Conservation (phyloP, 2,329 filamentous ascomycete species). For the Fusarium nematophilum region DNA sequence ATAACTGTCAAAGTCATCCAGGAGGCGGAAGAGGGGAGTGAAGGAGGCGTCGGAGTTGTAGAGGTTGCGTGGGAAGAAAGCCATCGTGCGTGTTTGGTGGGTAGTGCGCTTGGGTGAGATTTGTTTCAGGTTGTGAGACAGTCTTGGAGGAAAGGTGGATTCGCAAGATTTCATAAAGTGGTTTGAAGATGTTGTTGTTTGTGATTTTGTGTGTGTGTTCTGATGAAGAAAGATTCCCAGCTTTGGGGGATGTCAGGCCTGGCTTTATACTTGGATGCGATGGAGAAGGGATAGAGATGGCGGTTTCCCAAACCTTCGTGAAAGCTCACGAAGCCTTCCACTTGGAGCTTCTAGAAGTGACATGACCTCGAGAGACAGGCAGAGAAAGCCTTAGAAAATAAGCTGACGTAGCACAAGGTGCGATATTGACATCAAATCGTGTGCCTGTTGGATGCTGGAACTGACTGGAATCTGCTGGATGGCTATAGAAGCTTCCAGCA, state of each 20-base stretch:
- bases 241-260: slow-evolving; percentile 17
- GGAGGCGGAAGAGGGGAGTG: slow-evolving; percentile 71
- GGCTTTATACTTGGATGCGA: slow-evolving; percentile 47
- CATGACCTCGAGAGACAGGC: slow-evolving; percentile 18
- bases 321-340: slow-evolving; percentile 30
- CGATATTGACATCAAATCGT: slow-evolving; percentile 28
- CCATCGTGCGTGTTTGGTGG: slow-evolving; percentile 60
- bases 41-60: slow-evolving; percentile 64
- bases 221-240: slow-evolving; percentile 41
- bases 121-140: slow-evolving; percentile 45
- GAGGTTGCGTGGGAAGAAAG: slow-evolving; percentile 67
- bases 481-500: slow-evolving; percentile 36
- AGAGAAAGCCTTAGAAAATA: slow-evolving; percentile 22
- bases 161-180: slow-evolving; percentile 40
- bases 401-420: slow-evolving; percentile 5
- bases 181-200: slow-evolving; percentile 8
- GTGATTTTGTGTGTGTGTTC: slow-evolving; percentile 27
- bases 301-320: slow-evolving; percentile 31
- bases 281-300: slow-evolving; percentile 11
- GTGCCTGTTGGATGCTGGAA: slow-evolving; percentile 16
- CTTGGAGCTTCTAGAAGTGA: slow-evolving; percentile 42
- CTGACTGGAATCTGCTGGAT: slow-evolving; percentile 34
- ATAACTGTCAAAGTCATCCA: slow-evolving; percentile 73
- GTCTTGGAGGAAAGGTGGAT: slow-evolving; percentile 38
- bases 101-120: slow-evolving; percentile 35